These are phyloP conservation scores for Bocquillonia castaneifolia DNA, from an alignment of 441 rosid species.

Conservation along the genomic window DNA sequence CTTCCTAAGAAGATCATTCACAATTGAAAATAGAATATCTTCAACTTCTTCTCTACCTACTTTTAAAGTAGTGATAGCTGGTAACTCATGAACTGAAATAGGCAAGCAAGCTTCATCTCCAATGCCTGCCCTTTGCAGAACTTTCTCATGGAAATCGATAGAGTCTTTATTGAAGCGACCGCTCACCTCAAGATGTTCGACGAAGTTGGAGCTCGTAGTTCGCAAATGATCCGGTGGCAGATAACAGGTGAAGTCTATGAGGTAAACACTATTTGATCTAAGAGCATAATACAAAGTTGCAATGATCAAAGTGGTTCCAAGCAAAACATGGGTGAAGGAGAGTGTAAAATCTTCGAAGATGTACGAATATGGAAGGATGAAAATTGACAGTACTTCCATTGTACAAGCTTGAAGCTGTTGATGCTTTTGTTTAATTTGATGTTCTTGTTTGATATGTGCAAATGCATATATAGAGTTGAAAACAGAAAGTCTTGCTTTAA, in stretches of 20 bases:
- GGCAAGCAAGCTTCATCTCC: slow-evolving; percentile 52
- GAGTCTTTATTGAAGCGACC: slow-evolving; percentile 30
- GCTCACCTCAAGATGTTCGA: slow-evolving; percentile 33
- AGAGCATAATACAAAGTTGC: slow-evolving; percentile 23
- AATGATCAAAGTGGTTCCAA: slow-evolving; percentile 20
- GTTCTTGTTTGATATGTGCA: background rate
- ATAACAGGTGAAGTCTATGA: slow-evolving; percentile 51
- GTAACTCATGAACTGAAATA: slow-evolving; percentile 40
- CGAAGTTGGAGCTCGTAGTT: slow-evolving; percentile 29
- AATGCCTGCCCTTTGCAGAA: slow-evolving; percentile 47
- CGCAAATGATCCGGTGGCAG: slow-evolving; percentile 42
- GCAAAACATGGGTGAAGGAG: slow-evolving; percentile 19
- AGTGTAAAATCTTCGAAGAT: slow-evolving; percentile 7
- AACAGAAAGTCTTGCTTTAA: background rate
- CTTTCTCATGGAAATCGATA: slow-evolving; percentile 37
- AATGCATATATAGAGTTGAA: background rate
- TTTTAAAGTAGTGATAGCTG: slow-evolving; percentile 25
- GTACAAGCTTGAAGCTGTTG: slow-evolving; percentile 1
- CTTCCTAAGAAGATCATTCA: slow-evolving; percentile 43
- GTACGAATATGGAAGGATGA: slow-evolving; percentile 15
- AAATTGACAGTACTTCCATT: slow-evolving; percentile 15
- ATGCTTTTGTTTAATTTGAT: background rate
- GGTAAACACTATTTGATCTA: slow-evolving; percentile 37
- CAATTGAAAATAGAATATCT: slow-evolving; percentile 42
- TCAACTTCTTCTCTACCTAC: slow-evolving; percentile 37